Percentiles rank a stretch among this genome's conserved stretches.
Conservation (phyloP, 306 rosid species). For the Gastrolobium bilobum region DNA sequence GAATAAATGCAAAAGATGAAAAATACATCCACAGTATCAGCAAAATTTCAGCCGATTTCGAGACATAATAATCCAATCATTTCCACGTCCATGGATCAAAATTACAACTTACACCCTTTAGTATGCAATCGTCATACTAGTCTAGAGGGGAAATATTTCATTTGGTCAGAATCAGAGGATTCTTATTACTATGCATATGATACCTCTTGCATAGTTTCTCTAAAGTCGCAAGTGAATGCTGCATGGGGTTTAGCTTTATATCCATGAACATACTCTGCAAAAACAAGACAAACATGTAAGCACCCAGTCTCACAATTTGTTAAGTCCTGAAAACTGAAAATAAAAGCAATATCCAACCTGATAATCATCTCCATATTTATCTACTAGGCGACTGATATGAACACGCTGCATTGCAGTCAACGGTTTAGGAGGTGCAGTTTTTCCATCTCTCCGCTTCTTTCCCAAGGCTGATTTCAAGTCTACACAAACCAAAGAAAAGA, state of each 20-base stretch:
- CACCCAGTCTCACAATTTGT: neutral
- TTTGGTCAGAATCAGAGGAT: conserved; percentile 62
- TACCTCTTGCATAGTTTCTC: conserved; percentile 78
- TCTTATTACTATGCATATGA: conserved; percentile 54
- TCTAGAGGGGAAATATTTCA: neutral
- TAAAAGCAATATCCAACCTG: conserved; percentile 55
- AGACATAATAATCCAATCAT: neutral
- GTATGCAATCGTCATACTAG: neutral
- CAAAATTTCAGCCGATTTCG: conserved; percentile 12
- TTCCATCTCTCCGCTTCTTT: conserved; percentile 89
- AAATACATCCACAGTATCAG: neutral
- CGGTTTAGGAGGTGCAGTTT: conserved; percentile 67
- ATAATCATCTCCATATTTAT: conserved; percentile 76
- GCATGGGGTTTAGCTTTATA: conserved; percentile 82
- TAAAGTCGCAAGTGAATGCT: conserved; percentile 84
- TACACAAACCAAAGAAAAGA: conserved; percentile 47
- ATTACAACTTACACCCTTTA: neutral
- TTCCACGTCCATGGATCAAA: neutral
- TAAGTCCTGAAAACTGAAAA: neutral
- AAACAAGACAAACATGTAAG: conserved; percentile 27
- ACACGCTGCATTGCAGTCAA: conserved; percentile 80
- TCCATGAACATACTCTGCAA: conserved; percentile 90
- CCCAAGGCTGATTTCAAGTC: conserved; percentile 89
- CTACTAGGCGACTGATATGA: conserved; percentile 68
- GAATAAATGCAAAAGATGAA: neutral